Evolutionary conservation across 371 early-diverging fungal genomes (phyloP).

Genomic region (Coelomomyces lativittatus): DNA sequence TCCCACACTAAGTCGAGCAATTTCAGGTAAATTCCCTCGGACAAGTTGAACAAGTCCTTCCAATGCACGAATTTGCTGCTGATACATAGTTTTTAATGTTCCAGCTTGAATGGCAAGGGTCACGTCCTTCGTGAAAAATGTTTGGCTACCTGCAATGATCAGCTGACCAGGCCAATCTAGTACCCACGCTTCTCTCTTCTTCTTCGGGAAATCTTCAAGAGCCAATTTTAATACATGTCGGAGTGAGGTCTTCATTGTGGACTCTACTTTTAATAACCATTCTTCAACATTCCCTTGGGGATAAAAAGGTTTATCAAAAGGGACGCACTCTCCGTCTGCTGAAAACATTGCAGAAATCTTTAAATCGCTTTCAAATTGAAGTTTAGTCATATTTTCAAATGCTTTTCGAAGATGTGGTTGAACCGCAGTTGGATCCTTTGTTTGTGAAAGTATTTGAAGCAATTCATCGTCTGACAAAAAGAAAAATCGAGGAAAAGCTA

Average conservation of each 20-base stretch:
- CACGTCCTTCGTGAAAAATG: conserved; percentile 33
- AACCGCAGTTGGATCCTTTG: conserved; percentile 37
- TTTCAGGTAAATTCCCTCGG: conserved; percentile 24
- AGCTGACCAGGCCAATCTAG: conserved; percentile 33
- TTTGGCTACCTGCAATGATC: conserved; percentile 23
- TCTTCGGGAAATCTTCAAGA: conserved; percentile 11
- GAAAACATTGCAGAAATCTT: conserved; percentile 28
- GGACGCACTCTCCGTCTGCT: conserved; percentile 29
- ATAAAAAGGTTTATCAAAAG: conserved; percentile 20
- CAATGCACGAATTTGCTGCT: conserved; percentile 14
- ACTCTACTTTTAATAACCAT: conserved; percentile 32
- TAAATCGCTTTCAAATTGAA: conserved; percentile 21
- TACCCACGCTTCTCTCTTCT: conserved; percentile 24
- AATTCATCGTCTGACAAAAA: conserved; percentile 44
- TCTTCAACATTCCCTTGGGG: conserved; percentile 33
- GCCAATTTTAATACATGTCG: conserved; percentile 23
- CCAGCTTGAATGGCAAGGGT: conserved; percentile 17
- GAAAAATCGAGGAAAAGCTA: conserved; percentile 38
- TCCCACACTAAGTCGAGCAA: conserved; percentile 19
- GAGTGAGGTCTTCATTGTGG: conserved; percentile 25
- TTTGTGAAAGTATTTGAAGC: conserved; percentile 38
- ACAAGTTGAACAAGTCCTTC: conserved; percentile 31
- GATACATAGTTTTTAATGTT: not conserved
- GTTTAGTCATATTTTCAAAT: conserved; percentile 29
- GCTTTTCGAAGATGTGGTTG: conserved; percentile 41